Conservation (phyloP, 176 grass and related monocot genomes). For the Eremochloa ophiuroides region DNA sequence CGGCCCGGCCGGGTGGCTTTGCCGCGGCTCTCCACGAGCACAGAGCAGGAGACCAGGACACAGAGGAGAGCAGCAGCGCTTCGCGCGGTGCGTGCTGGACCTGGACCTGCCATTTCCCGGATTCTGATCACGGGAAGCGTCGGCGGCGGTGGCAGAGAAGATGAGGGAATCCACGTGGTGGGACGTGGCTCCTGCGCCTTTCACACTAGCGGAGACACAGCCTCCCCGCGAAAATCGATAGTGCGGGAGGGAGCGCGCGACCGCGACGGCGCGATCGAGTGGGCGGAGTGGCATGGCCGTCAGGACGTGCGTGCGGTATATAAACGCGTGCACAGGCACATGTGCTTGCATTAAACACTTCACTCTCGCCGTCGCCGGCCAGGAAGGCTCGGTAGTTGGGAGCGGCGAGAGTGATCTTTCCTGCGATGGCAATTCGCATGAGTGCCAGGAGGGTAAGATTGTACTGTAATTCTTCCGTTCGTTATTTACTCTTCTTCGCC, state of each 20-base stretch:
- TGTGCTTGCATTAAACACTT: neutral
- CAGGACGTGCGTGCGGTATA: neutral
- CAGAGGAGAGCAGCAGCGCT: constrained; percentile 18
- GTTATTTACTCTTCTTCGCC: too few species aligned
- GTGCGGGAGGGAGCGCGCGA: neutral
- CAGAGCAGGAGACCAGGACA: constrained; percentile 22
- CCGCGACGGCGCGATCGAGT: neutral
- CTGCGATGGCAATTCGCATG: neutral
- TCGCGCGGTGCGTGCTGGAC: neutral
- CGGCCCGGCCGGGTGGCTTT: constrained; percentile 2
- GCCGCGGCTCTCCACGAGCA: constrained; percentile 10
- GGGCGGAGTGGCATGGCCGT: neutral
- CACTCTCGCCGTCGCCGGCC: neutral
- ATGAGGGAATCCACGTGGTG: neutral
- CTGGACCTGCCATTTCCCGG: constrained; percentile 10
- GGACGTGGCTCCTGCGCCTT: neutral
- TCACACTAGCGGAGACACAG: neutral
- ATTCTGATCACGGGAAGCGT: neutral
- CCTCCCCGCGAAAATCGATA: neutral
- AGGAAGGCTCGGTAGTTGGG: constrained; percentile 2
- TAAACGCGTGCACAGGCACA: constrained; percentile 1
- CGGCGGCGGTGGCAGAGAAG: neutral
- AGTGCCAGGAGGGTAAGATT: too few species aligned
- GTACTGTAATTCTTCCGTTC: too few species aligned
- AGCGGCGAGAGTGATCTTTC: neutral